Conservation (phyloP, 148 eudicot genomes). For the Rhododendron mucronatum region DNA sequence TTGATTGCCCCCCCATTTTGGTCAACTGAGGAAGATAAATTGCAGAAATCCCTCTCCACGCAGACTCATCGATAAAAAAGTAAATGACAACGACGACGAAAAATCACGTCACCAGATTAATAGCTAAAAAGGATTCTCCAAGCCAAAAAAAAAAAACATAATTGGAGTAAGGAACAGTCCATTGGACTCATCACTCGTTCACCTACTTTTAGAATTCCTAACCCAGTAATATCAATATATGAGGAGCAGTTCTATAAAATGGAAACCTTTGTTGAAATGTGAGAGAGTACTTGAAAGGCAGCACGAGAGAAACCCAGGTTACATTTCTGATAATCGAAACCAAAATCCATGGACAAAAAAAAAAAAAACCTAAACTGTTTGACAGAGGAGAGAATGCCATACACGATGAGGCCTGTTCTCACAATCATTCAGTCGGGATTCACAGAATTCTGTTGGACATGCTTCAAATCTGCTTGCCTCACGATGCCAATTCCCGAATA, state of each 20-base stretch:
- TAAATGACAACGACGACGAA: background rate
- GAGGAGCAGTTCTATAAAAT: background rate
- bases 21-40: background rate
- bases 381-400: background rate
- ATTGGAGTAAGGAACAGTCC: background rate
- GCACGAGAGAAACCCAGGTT: background rate
- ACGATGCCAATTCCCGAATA: background rate
- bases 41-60: background rate
- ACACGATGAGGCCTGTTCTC: constrained; percentile 2
- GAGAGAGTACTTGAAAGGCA: background rate
- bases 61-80: background rate
- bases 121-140: background rate
- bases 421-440: background rate
- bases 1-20: background rate
- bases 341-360: background rate
- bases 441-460: background rate
- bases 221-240: background rate
- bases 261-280: background rate
- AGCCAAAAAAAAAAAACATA: background rate
- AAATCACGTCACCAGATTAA: background rate
- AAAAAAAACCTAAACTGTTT: background rate
- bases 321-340: background rate
- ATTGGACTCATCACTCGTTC: background rate
- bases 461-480: background rate
- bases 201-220: background rate